Evolutionary conservation across 371 early-diverging fungal genomes (phyloP), one percentile per base, ranked within the genome.

Genomic region (Apophysomyces ossiformis): DNA sequence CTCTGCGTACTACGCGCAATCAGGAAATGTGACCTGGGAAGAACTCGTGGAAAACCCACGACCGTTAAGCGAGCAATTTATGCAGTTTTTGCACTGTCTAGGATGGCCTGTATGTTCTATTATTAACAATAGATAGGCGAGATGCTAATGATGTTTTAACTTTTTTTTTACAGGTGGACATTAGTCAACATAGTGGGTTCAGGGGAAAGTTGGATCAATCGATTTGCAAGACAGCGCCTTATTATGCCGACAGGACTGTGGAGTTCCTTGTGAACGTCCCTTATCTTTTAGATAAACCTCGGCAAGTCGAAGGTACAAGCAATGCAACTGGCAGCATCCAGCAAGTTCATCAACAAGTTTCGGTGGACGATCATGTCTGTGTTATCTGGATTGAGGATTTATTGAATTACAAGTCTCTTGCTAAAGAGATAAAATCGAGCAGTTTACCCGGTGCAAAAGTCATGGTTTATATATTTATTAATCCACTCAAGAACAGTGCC

Each of bases 201-300:
- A 75, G 77, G 62, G 93, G 91, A 15, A 85, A 83, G 32, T 69
- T 93, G 9, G 81, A 79, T 58, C 47, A 82, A 12, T 59, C 75
- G 1, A 64, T 83, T 7, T 90, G 91, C 61, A 74, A 81, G 11
- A 86, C 87, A 1, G 81, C 88, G 0, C 88, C 91, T 0, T 94
- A 94, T 70, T 94, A 86, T 73, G 87, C 92, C 0, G 87, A 88
- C 61, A 75, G 90, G 12, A 86, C 72, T 4, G 75, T 82, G 5
- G 93, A 94, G 63, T 85, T 91, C 56, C 69, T 93, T n/a, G 91
- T 92, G 57, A 86, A 91, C 68, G 81, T 83, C 0, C 94, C 94
- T 15, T 87, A 86, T 61, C 63, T 87, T 58, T 70, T 89, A 37
- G 74, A 80, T 13, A 13, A 43, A 32, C 67, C 73, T 18, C 35